Base-by-base conservation (phyloP, 2,329 filamentous ascomycete genomes). In the Phaeophleospora eucalypticola region DNA sequence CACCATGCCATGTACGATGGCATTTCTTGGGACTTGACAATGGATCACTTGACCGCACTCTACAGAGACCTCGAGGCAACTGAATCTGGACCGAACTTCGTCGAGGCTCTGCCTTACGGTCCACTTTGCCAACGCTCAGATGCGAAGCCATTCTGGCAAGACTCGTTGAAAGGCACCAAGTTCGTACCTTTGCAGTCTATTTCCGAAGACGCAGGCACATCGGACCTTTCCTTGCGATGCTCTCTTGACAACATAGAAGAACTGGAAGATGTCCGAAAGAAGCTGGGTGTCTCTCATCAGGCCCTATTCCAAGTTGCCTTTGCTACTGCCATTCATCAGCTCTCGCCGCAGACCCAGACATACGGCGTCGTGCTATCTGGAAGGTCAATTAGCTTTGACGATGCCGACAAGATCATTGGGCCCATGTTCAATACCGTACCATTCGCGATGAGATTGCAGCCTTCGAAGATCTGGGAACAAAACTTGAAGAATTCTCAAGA, bases 1-100 rank as follows among this genome's bases (percentile, higher is more conserved):
- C 95, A 95, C 67, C 90, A 96, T 63, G 89, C 80, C 0, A 66
- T 95, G 0, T 96, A 96, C 58, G 90, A 96, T 65, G 90, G 89
- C 1, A 84, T 79, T 54, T 91, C 89, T 51, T 77, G 95, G 33
- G 75, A 78, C 1, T 65, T 88, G 18, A 74, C 95, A 33, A 73
- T 95, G 16, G 63, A 77, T 2, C 68, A 75, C 16, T 72, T 94
- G 2, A 67, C 71, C 20, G 58, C 69, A 2, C 68, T 74, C 3
- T 88, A 87, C 57, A 53, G 60, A 14, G 60, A 60, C 0, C 34
- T 52, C 2, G 15, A 53, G 18, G 58, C 37, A 6, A 58, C 48
- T 32, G 57, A 61, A 0, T 58, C 63, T 6, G 72, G 71, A 0
- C 80, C 81, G 1, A 62, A 71, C 0, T 95, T 93, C 59, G 64